Conservation (phyloP, 768 basidiomycete species). For the Lactarius psammicola region DNA sequence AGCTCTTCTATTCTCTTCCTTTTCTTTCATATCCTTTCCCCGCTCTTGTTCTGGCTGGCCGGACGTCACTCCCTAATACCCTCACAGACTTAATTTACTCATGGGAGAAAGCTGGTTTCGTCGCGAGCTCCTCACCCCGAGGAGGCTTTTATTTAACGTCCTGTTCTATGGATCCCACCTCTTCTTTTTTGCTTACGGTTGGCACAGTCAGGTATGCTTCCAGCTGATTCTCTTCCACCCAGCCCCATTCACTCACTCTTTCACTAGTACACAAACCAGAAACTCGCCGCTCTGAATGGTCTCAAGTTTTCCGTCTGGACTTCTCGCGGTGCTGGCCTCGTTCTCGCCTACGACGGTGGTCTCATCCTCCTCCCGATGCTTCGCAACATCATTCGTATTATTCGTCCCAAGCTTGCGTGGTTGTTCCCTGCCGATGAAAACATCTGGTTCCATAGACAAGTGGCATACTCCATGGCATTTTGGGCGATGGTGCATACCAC, state of each 20-base stretch:
- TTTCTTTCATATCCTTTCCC: slow-evolving; percentile 23
- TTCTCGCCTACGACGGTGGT: slow-evolving; percentile 82
- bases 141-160: slow-evolving; percentile 70
- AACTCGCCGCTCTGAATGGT: slow-evolving; percentile 71
- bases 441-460: slow-evolving; percentile 94
- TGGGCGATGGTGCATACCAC: slow-evolving; percentile 92
- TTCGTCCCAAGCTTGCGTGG: slow-evolving; percentile 80
- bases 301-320: slow-evolving; percentile 85
- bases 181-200: slow-evolving; percentile 79
- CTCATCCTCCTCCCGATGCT: slow-evolving; percentile 88
- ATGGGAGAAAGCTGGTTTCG: slow-evolving; percentile 75
- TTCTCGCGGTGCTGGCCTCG: slow-evolving; percentile 89
- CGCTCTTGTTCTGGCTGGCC: slow-evolving; percentile 49
- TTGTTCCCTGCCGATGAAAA: slow-evolving; percentile 92
- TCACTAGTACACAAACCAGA: slow-evolving; percentile 54
- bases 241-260: slow-evolving; percentile 2
- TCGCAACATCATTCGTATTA: slow-evolving; percentile 79
- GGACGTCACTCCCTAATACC: slow-evolving; percentile 40
- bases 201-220: slow-evolving; percentile 70
- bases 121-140: slow-evolving; percentile 60
- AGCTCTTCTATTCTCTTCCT: slow-evolving; percentile 17
- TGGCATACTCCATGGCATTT: slow-evolving; percentile 92
- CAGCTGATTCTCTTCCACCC: background rate
- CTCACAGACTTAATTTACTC: slow-evolving; percentile 25
- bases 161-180: slow-evolving; percentile 81